These are phyloP conservation scores for Leccinellum rugosiceps DNA, from an alignment of 768 basidiomycete species.

Conservation along the genomic window DNA sequence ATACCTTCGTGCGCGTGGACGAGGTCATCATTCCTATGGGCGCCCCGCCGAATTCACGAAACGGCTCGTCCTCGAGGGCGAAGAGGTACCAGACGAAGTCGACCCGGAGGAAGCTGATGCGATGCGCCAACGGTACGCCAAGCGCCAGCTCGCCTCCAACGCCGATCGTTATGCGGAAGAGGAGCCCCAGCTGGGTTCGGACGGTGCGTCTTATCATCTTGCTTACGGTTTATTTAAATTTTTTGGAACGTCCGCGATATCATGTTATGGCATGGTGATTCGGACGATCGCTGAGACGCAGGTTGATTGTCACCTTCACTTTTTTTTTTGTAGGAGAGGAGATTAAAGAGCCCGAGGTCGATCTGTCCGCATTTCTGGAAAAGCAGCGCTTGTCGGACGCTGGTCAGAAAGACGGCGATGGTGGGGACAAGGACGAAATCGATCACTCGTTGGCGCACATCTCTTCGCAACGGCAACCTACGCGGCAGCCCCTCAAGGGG, in stretches of 20 bases:
- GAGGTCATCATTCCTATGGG: slow-evolving; percentile 50
- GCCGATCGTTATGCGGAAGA: slow-evolving; percentile 72
- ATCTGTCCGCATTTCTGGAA: slow-evolving; percentile 64
- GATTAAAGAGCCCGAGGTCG: slow-evolving; percentile 67
- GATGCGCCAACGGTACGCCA: slow-evolving; percentile 47
- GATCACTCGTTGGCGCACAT: slow-evolving; percentile 58
- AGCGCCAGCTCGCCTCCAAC: slow-evolving; percentile 63
- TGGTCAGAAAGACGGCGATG: slow-evolving; percentile 3
- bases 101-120: slow-evolving; percentile 48
- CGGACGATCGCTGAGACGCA: not conserved
- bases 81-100: slow-evolving; percentile 34
- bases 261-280: not conserved
- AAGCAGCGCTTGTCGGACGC: slow-evolving; percentile 51
- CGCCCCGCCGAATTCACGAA: slow-evolving; percentile 65
- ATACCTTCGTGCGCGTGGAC: slow-evolving; percentile 67
- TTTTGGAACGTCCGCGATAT: not conserved
- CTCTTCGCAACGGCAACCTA: slow-evolving; percentile 26
- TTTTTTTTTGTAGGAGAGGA: slow-evolving; percentile 50
- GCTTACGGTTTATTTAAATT: not conserved
- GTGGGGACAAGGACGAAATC: slow-evolving; percentile 45
- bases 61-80: slow-evolving; percentile 60
- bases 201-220: slow-evolving; percentile 43
- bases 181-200: slow-evolving; percentile 65
- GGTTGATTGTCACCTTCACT: not conserved
- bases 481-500: slow-evolving; percentile 50